Evolutionary conservation across 192 early-diverging fungal species (phyloP), one percentile per base, ranked within the genome.

Genomic region (Funneliformis geosporum): DNA sequence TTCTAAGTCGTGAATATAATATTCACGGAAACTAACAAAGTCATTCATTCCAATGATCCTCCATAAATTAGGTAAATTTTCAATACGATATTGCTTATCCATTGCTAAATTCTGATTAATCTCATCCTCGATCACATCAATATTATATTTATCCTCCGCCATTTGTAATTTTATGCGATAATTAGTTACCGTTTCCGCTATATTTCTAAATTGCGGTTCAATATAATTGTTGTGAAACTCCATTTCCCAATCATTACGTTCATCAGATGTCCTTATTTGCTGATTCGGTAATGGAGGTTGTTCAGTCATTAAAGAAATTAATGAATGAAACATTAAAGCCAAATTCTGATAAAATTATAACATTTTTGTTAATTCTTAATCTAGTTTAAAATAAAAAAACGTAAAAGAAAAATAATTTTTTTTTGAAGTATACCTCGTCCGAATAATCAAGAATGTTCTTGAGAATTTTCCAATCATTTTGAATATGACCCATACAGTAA

Each of bases 391-490:
- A 44, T 4, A 9, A 10, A 44, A 44, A 6, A 44, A 44, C n/a
- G n/a, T n/a, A 44, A 9, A 44, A 9, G 10, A 47, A 47, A 12
- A 47, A 47, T 50, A 18, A 2, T 18, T 1, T 1, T n/a, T 2
- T 33, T 33, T 33, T 33, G 33, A 33, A 33, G 33, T 33, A 50
- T 55, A 55, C 50, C 50, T 76, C 79, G 40, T 80, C 62, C 2
- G 70, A 40, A 23, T 39, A 65, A 46, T 75, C 60, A 25, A 80
- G 42, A 33, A 75, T 28, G 1, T 25, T 75, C 18, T 77, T 80
- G 11, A 80, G 43, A 8, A 75, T 14, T 11, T n/a, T 33, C 79
- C 79, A 80, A 14, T 80, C 79, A 50, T 75, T 80, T 50, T 21
- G 40, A 8, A 80, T 80, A 44, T 80, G 79, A 8, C 44, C 40